Conservation (phyloP, 2,329 filamentous ascomycete species). For the Aureobasidium sp. region DNA sequence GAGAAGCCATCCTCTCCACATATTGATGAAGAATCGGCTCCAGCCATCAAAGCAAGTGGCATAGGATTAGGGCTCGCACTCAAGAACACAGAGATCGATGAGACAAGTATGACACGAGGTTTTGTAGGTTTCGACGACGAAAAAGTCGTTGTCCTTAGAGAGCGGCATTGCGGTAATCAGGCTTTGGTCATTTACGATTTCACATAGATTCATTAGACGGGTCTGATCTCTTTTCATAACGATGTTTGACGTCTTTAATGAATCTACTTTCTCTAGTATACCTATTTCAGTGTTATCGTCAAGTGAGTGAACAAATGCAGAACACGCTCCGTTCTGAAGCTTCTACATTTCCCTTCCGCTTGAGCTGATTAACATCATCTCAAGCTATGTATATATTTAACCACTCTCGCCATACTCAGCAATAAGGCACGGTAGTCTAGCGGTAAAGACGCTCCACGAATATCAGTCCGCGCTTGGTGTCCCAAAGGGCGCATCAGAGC, state of each 20-base stretch:
- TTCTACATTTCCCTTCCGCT: too few species aligned
- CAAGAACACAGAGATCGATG: constrained; percentile 26
- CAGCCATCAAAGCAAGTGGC: constrained; percentile 25
- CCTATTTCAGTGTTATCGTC: too few species aligned
- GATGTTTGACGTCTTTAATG: not conserved
- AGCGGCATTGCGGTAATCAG: constrained; percentile 60
- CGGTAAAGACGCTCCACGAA: not conserved
- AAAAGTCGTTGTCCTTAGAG: constrained; percentile 78
- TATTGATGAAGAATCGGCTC: not conserved
- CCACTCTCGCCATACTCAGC: not conserved
- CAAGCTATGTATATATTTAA: not conserved
- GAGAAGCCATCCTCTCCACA: constrained; percentile 15
- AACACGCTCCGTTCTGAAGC: too few species aligned
- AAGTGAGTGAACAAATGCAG: too few species aligned
- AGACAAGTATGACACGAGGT: constrained; percentile 38
- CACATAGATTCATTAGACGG: constrained; percentile 40
- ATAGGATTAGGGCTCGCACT: constrained; percentile 30
- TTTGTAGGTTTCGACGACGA: constrained; percentile 90
- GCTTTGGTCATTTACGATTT: constrained; percentile 84
- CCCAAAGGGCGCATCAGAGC: not conserved
- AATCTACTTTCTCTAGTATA: not conserved
- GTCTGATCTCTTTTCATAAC: constrained; percentile 17
- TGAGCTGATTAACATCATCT: not conserved
- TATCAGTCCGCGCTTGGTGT: not conserved
- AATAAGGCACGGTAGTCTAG: not conserved